Evolutionary conservation across 2,329 filamentous ascomycete species (phyloP).

Genomic region (Botrytis byssoidea): DNA sequence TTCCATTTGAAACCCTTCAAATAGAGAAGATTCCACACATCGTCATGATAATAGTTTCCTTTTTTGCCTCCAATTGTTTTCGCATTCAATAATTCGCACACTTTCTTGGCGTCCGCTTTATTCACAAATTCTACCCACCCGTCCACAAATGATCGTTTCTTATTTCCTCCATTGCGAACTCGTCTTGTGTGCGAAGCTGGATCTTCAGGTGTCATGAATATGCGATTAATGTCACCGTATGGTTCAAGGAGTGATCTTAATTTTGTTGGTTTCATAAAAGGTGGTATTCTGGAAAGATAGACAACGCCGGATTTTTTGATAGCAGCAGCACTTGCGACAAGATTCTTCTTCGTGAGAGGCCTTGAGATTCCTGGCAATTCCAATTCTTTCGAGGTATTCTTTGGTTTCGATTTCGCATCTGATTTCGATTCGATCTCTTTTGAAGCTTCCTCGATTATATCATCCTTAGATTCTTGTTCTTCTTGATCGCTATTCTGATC

Average conservation of each 20-base stretch:
- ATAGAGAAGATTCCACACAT: slow-evolving; percentile 83
- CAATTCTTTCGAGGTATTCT: slow-evolving; percentile 34
- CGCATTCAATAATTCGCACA: slow-evolving; percentile 73
- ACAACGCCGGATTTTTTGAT: slow-evolving; percentile 75
- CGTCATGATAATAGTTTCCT: slow-evolving; percentile 77
- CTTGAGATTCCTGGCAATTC: slow-evolving; percentile 52
- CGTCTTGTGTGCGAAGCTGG: slow-evolving; percentile 63
- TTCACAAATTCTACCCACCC: slow-evolving; percentile 82
- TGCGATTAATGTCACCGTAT: slow-evolving; percentile 73
- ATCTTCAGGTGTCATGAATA: slow-evolving; percentile 78
- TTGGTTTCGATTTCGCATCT: slow-evolving; percentile 23
- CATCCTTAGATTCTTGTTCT: slow-evolving; percentile 38
- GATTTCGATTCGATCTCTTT: background rate
- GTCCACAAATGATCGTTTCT: slow-evolving; percentile 77
- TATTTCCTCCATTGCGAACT: slow-evolving; percentile 73
- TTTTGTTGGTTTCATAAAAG: slow-evolving; percentile 83
- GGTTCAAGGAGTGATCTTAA: slow-evolving; percentile 71
- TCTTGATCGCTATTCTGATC: slow-evolving; percentile 36
- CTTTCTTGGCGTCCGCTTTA: slow-evolving; percentile 75
- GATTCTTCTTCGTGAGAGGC: slow-evolving; percentile 64
- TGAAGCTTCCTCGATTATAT: slow-evolving; percentile 28
- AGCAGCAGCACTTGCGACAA: slow-evolving; percentile 61
- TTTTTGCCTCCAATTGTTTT: slow-evolving; percentile 81
- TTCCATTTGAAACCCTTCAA: slow-evolving; percentile 82
- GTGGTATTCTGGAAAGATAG: slow-evolving; percentile 80